Evolutionary conservation across 192 early-diverging fungal species (phyloP), one percentile per base, ranked within the genome.

Genomic region (Coemansia sp.): DNA sequence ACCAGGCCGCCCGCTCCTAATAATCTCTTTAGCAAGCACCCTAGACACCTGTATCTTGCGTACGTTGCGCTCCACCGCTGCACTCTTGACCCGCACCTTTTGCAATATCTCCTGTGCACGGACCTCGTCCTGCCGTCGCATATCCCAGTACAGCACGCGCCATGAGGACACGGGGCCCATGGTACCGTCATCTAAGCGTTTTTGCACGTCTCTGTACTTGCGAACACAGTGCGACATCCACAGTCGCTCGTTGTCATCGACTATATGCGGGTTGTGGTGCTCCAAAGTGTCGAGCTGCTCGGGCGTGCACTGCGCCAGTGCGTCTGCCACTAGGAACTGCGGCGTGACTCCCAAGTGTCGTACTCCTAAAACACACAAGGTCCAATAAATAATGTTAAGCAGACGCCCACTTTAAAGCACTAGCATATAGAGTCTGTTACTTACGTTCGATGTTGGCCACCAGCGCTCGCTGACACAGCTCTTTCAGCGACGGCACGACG

Each of bases 221-320:
- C 42, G 60, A 11, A 44, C 16, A 42, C 69, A 72, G 40, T 72
- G 69, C 44, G 59, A 53, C 53, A 52, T 57, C 80, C 80, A 83
- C 60, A 83, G 50, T 2, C 66, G 38, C 63, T 77, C 75, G 70
- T 77, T 83, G 63, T 83, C 80, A 1, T 62, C 59, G 21, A 72
- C 37, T 38, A 83, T 72, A 28, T 75, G 75, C 42, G 80, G 80
- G 35, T 83, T 83, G 62, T 62, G 38, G 60, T 63, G 66, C 58
- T 83, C 80, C 63, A 83, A 64, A 6, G 47, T 52, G 33, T 72
- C 73, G 16, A 83, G 73, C 59, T 83, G 75, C 64, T 83, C 73
- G 0, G 76, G 67, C 55, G 73, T 77, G 69, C 80, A 83, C 23
- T 68, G 69, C 8, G 70, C 69, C 4, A 83, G 72, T 6, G 59